phyloP scores from a whole-genome alignment of 331 rosid genomes.

The Malus hybrid region DNA sequence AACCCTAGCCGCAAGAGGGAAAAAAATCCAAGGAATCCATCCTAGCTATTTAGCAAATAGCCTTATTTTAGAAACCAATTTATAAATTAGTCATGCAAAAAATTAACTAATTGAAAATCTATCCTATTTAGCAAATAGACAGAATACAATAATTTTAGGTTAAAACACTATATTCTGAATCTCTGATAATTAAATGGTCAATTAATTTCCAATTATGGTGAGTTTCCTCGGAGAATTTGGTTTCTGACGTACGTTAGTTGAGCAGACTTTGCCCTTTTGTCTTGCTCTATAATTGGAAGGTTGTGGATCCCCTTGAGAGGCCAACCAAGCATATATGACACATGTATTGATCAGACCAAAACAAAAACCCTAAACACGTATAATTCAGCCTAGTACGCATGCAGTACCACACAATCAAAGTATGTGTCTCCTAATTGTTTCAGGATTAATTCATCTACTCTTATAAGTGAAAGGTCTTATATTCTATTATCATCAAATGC shows the following conservation, averaged over 20 bases:
- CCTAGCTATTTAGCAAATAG: too few species aligned
- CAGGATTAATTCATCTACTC: not conserved
- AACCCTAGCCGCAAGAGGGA: too few species aligned
- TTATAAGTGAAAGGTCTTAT: too few species aligned
- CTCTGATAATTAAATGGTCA: not conserved
- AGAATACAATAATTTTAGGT: not conserved
- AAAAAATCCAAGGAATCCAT: too few species aligned
- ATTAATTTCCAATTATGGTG: not conserved
- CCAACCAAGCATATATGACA: not conserved
- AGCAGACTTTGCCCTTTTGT: not conserved
- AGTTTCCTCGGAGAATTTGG: not conserved
- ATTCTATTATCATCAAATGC: accelerated
- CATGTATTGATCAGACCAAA: not conserved
- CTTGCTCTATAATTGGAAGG: not conserved
- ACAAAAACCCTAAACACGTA: not conserved
- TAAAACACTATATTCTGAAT: not conserved
- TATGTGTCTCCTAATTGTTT: not conserved
- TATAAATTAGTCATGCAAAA: not conserved
- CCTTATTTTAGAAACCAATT: not conserved
- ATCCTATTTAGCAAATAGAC: not conserved
- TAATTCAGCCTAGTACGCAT: not conserved
- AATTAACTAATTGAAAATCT: too few species aligned
- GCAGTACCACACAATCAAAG: not conserved
- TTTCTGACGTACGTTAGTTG: not conserved
- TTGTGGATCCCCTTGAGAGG: not conserved